Conservation (phyloP, 345 rosid species). For the Firmiana major region DNA sequence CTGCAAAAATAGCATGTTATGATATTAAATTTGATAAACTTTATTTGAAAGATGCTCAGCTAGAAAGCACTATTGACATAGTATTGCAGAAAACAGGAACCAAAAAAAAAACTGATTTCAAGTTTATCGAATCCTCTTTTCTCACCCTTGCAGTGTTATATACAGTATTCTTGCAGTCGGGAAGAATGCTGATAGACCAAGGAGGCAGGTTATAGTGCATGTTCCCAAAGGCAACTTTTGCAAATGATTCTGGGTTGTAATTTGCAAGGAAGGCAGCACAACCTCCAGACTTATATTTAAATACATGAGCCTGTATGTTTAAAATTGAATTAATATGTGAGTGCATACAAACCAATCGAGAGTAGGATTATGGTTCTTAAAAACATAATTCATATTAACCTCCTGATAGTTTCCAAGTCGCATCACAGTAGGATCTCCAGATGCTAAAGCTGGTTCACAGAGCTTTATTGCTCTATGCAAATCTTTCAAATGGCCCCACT, state of each 20-base stretch:
- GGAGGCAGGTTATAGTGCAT: conserved; percentile 93
- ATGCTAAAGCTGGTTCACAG: conserved; percentile 79
- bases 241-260: conserved; percentile 54
- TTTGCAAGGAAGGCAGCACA: conserved; percentile 96
- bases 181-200: conserved; percentile 96
- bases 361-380: background rate
- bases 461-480: conserved; percentile 87
- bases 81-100: background rate
- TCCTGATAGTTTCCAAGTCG: conserved; percentile 83
- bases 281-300: conserved; percentile 66
- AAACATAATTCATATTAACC: conserved; percentile 36
- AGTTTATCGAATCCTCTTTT: background rate
- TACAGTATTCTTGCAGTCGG: conserved; percentile 93
- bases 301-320: conserved; percentile 70
- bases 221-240: conserved; percentile 67
- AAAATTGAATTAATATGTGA: background rate
- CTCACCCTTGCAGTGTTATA: conserved; percentile 96
- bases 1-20: background rate
- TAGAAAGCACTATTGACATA: background rate
- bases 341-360: background rate
- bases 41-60: background rate
- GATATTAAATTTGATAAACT: background rate
- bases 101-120: background rate
- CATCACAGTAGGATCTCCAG: conserved; percentile 56
- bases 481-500: conserved; percentile 99